These are phyloP conservation scores for Rhodomyrtus psidioides DNA, from an alignment of 441 rosid genomes.

Conservation along the genomic window DNA sequence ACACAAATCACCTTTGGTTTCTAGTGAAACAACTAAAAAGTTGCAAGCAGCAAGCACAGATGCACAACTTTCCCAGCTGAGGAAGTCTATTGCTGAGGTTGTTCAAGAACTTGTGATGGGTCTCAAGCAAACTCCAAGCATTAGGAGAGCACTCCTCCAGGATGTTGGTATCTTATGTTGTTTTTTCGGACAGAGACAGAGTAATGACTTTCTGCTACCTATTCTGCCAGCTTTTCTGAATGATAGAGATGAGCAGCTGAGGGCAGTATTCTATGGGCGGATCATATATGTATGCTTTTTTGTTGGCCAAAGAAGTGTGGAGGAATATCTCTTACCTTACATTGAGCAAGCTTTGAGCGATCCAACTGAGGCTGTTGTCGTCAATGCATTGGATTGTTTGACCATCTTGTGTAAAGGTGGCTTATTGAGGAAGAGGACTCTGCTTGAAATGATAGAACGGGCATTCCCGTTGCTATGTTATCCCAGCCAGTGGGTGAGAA, in stretches of 20 bases:
- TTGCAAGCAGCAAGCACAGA: constrained; percentile 55
- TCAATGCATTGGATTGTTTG: constrained; percentile 90
- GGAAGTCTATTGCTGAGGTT: constrained; percentile 91
- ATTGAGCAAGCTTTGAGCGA: constrained; percentile 94
- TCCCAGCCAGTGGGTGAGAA: constrained; percentile 99
- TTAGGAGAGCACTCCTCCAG: constrained; percentile 93
- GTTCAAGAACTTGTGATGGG: constrained; percentile 99
- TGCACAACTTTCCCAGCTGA: constrained; percentile 68
- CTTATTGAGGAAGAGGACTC: constrained; percentile 78
- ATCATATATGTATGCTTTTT: constrained; percentile 89
- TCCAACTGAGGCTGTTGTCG: constrained; percentile 87
- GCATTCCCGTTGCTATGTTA: constrained; percentile 84
- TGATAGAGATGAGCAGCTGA: constrained; percentile 92
- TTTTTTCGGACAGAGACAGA: constrained; percentile 96
- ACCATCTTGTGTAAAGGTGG: constrained; percentile 72
- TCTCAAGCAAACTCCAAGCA: constrained; percentile 91
- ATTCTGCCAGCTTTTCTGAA: constrained; percentile 97
- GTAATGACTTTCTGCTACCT: constrained; percentile 91
- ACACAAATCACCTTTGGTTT: constrained; percentile 34
- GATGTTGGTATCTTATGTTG: constrained; percentile 86
- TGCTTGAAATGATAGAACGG: constrained; percentile 91
- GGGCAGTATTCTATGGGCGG: constrained; percentile 85
- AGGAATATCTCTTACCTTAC: constrained; percentile 97
- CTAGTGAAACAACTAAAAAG: constrained; percentile 46
- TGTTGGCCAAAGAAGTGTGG: constrained; percentile 98